These are phyloP conservation scores for Cucumis sativus DNA, from an alignment of 306 rosid species.

Conservation along the genomic window Cucumber_9930_V3 NC_026660.2:18177501-18178000, in stretches of 20 bases:
- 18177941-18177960: background rate
- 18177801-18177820: background rate
- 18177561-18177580: too few relatives aligned
- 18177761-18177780: background rate
- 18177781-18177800: background rate
- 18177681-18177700: too few relatives aligned
- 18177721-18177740: background rate
- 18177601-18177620: too few relatives aligned
- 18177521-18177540: too few relatives aligned
- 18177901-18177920: background rate
- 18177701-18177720: too few relatives aligned
- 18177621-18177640: too few relatives aligned
- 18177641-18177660: too few relatives aligned
- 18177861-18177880: background rate
- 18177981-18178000: background rate
- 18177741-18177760: background rate
- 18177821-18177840: background rate
- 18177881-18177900: background rate
- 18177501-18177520: too few relatives aligned
- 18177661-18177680: too few relatives aligned
- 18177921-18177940: background rate
- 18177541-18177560: too few relatives aligned
- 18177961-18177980: background rate
- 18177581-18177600: too few relatives aligned
- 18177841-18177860: background rate